These are phyloP conservation scores for Trichoderma sp. DNA, from an alignment of 2,329 filamentous ascomycete genomes.

Conservation along the genomic window DNA sequence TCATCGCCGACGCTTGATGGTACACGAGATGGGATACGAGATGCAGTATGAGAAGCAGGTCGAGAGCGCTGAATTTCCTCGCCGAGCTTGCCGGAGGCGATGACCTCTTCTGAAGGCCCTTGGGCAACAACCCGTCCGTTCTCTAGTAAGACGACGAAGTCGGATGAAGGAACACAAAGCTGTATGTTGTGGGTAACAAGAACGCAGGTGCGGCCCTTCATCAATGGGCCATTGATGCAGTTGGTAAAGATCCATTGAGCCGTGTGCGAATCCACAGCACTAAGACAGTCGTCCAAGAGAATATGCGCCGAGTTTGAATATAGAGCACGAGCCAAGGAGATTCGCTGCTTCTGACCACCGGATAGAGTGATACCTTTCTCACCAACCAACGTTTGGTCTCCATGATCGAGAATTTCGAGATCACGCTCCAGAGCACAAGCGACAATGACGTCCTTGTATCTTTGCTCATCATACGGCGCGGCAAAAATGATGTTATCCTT, in stretches of 20 bases:
- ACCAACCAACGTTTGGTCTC: slow-evolving; percentile 89
- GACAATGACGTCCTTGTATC: slow-evolving; percentile 84
- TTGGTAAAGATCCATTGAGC: slow-evolving; percentile 97
- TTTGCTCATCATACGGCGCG: slow-evolving; percentile 71
- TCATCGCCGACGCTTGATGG: slow-evolving; percentile 72
- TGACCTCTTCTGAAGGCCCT: slow-evolving; percentile 74
- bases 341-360: slow-evolving; percentile 95
- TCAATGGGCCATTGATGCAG: slow-evolving; percentile 83
- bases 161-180: slow-evolving; percentile 77
- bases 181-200: slow-evolving; percentile 93
- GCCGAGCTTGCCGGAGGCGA: slow-evolving; percentile 82
- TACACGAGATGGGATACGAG: slow-evolving; percentile 72
- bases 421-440: slow-evolving; percentile 91
- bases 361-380: slow-evolving; percentile 97
- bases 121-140: slow-evolving; percentile 78
- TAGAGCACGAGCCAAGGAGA: slow-evolving; percentile 92
- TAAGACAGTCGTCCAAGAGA: slow-evolving; percentile 90
- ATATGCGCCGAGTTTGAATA: slow-evolving; percentile 92
- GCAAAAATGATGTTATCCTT: slow-evolving; percentile 95
- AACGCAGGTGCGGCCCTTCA: slow-evolving; percentile 86
- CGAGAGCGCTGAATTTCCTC: slow-evolving; percentile 76
- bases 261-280: slow-evolving; percentile 94
- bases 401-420: slow-evolving; percentile 85
- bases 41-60: slow-evolving; percentile 66
- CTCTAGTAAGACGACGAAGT: slow-evolving; percentile 79